phyloP scores from a whole-genome alignment of 2,329 filamentous ascomycete species.

The Sclerotinia spermophila region DNA sequence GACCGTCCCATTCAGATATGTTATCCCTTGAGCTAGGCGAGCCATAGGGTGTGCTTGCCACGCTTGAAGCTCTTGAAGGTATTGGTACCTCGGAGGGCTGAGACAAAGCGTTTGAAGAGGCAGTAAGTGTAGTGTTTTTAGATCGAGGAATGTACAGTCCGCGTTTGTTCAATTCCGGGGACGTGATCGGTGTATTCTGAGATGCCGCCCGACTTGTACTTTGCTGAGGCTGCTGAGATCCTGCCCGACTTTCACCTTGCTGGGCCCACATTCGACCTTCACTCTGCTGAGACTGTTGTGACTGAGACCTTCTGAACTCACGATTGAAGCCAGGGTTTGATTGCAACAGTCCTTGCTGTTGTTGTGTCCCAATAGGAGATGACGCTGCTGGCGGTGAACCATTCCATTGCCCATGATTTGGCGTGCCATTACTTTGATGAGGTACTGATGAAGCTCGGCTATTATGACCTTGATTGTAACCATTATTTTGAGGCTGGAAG shows the following conservation, averaged over 20 bases:
- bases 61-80: conserved; percentile 22
- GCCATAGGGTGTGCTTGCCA: conserved; percentile 24
- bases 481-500: conserved; percentile 20
- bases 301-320: conserved; percentile 13
- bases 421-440: conserved; percentile 9
- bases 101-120: conserved; percentile 12
- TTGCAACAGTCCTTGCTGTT: conserved; percentile 12
- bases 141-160: conserved; percentile 12
- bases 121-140: conserved; percentile 8
- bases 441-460: conserved; percentile 1
- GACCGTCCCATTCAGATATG: conserved; percentile 17
- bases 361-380: conserved; percentile 20
- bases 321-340: conserved; percentile 1
- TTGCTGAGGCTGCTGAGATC: conserved; percentile 11
- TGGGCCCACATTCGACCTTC: conserved; percentile 3
- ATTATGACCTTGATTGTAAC: conserved; percentile 18
- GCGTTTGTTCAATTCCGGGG: conserved; percentile 2
- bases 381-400: background rate
- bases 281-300: conserved; percentile 12
- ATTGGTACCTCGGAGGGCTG: conserved; percentile 7
- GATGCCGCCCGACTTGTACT: background rate
- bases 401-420: conserved; percentile 14
- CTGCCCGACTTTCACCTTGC: background rate
- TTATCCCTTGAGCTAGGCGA: conserved; percentile 15
- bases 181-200: conserved; percentile 19